Evolutionary conservation across 768 basidiomycete genomes (phyloP), one percentile per base, ranked within the genome.

Genomic region (Russula brevipes): DNA sequence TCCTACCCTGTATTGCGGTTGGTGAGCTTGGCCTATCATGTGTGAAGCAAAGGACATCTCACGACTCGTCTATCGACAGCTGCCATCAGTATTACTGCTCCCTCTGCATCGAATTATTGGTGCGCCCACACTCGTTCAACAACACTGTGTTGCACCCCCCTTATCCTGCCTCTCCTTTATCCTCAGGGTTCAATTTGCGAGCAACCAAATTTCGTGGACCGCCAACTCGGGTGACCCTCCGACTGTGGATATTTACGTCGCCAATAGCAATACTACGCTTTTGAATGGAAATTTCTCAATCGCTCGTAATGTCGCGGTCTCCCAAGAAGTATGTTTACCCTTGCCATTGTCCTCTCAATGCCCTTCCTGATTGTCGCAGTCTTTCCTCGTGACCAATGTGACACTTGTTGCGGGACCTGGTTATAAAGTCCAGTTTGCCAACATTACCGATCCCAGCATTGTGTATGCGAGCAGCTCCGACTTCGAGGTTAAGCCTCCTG

Each of bases 271-370:
- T 57, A 72, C 69, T 56, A 52, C 49, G 41, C n/a, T 71, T 10
- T 71, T 78, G 52, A 77, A 77, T 67, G 77, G 77, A 36, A 56
- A 57, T 12, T 78, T 76, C 67, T 71, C 72, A 12, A 77, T 78
- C 57, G 72, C 71, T 19, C 62, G 69, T n/a, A 67, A 63, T 57
- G 73, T 77, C 19, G 69, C 73, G 52, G 59, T 73, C 9, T 71
- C 73, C 4, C 54, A 67, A 9, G 53, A 70, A 71, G 74, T 73
- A 47, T 33, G 63, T 36, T 33, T 36, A 19, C 1, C 45, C 53
- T 17, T 59, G 50, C 53, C 14, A 12, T 57, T n/a, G 17, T 55
- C 4, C 14, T 49, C 17, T 31, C 33, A n/a, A 56, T 68, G 69
- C 47, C 59, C 39, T 69, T 68, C 71, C 69, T 65, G 17, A 54